Percentiles rank a stretch among this genome's conserved stretches.
Conservation (phyloP, 805 yeast species). For the Ascoidea tarda region DNA sequence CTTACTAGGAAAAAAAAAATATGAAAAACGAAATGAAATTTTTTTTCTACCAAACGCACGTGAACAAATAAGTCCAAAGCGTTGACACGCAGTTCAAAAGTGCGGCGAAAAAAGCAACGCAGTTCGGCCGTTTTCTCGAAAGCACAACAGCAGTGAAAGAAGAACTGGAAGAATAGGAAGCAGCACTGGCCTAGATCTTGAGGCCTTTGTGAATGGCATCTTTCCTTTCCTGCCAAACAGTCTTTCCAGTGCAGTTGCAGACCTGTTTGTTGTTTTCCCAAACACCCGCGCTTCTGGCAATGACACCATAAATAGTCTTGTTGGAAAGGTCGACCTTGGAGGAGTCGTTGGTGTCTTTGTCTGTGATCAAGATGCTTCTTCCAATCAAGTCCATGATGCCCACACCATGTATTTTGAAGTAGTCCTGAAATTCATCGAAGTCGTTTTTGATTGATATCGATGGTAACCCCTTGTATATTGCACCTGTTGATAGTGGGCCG, state of each 20-base stretch:
- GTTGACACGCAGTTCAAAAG: too few relatives aligned
- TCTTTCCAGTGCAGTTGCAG: constrained; percentile 90
- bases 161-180: too few relatives aligned
- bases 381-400: constrained; percentile 55
- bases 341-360: constrained; percentile 10
- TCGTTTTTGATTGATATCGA: constrained; percentile 14
- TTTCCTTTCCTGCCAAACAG: constrained; percentile 86
- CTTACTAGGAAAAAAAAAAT: too few relatives aligned
- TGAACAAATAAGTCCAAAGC: too few relatives aligned
- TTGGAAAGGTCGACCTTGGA: constrained; percentile 23
- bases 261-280: constrained; percentile 94
- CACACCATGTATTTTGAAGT: constrained; percentile 16
- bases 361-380: constrained; percentile 29
- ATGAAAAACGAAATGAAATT: too few relatives aligned
- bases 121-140: too few relatives aligned
- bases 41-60: too few relatives aligned
- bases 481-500: constrained; percentile 60
- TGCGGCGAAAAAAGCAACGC: too few relatives aligned
- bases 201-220: constrained; percentile 60
- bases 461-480: constrained; percentile 27
- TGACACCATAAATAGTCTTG: constrained; percentile 61
- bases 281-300: constrained; percentile 92
- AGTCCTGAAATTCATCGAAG: constrained; percentile 8
- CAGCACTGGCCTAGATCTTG: constrained; percentile 10
- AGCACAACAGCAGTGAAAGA: too few relatives aligned